Base-by-base conservation (phyloP, 345 rosid species). In the Pugionium cornutum region DNA sequence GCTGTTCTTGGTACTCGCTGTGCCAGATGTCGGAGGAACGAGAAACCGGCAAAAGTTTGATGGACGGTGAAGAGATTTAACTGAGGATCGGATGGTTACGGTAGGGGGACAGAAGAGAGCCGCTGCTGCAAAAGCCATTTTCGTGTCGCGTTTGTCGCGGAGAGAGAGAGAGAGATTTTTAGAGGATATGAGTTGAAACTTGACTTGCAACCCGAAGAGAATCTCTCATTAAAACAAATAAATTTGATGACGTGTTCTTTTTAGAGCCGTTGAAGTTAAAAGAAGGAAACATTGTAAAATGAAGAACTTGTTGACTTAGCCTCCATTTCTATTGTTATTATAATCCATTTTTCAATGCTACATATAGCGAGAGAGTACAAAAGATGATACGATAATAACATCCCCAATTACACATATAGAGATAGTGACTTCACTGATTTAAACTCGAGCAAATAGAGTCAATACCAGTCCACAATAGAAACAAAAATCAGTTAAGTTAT, bases 91-190 rank as follows among this genome's bases (percentile, higher is more conserved):
- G 47, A 53, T 28, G 28, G 4, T 25, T 4, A 37, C 31, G 0
- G 57, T 27, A 2, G 72, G 25, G 11, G 57, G 50, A 40, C 33
- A 39, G 52, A 53, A 45, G 6, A 59, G 31, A 58, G 51, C 6
- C 44, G 72, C 40, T 40, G 52, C 44, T 60, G 72, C 37, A 11
- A 10, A 66, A 53, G 72, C 62, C 77, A 73, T 73, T 60, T 66
- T 43, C 6, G 54, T 55, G 29, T 58, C 41, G 0, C 2, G 28
- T 63, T 7, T 7, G 28, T 63, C 30, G 43, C 18, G 33, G 0
- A 33, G 36, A 18, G 31, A n/a, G 18, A 7, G 39, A 50, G 76
- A 66, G 52, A 59, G 62, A 48, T 2, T 59, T 45, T 59, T 8
- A 52, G 57, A 66, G 77, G 67, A 10, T 58, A 9, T 45, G n/a